Percentiles rank a stretch among this genome's conserved stretches.
Evolutionary conservation across 495 filamentous ascomycete species (phyloP).

Genomic region (Bacidia gigantensis): DNA sequence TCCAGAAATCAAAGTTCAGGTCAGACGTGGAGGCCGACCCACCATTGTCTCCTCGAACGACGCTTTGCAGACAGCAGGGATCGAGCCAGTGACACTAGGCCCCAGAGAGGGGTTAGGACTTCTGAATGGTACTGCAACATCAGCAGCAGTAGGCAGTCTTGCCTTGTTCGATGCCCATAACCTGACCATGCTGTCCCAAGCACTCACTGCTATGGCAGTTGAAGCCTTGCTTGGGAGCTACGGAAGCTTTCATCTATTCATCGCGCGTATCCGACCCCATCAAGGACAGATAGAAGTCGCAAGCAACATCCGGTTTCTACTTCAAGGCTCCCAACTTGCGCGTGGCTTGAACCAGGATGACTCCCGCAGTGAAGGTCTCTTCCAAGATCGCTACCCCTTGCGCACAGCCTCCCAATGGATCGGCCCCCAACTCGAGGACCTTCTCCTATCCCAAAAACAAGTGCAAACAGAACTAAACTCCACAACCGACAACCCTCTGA

Average conservation of each 20-base stretch:
- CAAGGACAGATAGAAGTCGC: constrained; percentile 46
- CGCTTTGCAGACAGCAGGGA: constrained; percentile 26
- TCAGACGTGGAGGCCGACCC: constrained; percentile 12
- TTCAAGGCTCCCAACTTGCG: constrained; percentile 21
- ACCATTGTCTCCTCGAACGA: constrained; percentile 28
- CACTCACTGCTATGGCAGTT: constrained; percentile 30
- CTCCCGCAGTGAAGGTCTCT: constrained; percentile 19
- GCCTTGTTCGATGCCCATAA: constrained; percentile 42
- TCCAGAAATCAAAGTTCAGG: constrained; percentile 30
- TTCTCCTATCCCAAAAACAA: constrained; percentile 37
- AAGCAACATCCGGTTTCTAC: constrained; percentile 37
- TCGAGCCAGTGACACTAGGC: constrained; percentile 34
- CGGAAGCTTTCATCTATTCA: constrained; percentile 45
- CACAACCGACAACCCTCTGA: constrained; percentile 47
- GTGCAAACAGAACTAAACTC: constrained; percentile 45
- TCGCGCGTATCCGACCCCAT: constrained; percentile 44
- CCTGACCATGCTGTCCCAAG: constrained; percentile 42
- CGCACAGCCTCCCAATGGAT: constrained; percentile 50
- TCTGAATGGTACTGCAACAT: constrained; percentile 49
- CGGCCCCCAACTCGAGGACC: constrained; percentile 45
- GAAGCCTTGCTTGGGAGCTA: constrained; percentile 37
- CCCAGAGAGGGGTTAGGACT: constrained; percentile 48
- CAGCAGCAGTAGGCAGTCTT: constrained; percentile 35
- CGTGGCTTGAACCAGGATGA: constrained; percentile 16
- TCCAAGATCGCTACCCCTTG: constrained; percentile 47